Conservation (phyloP, 2,329 filamentous ascomycete species). For the Xylaria polymorpha region DNA sequence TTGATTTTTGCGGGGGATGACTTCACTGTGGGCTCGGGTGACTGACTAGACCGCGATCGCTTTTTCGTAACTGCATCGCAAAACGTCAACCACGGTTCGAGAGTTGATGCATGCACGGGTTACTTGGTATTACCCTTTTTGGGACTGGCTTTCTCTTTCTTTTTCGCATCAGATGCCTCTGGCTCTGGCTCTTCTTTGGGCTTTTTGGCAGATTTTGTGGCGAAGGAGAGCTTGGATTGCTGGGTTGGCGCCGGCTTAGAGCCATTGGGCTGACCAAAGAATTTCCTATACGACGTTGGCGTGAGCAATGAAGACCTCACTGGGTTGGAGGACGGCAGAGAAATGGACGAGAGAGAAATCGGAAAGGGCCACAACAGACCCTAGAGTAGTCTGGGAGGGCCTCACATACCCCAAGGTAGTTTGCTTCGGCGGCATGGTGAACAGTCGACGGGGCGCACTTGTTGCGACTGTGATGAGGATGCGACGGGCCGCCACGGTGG, state of each 20-base stretch:
- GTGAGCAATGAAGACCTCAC: conserved; percentile 20
- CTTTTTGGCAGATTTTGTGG: conserved; percentile 63
- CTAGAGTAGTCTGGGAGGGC: conserved; percentile 51
- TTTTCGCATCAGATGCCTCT: conserved; percentile 47
- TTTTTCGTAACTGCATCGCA: conserved; percentile 58
- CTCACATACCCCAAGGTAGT: conserved; percentile 52
- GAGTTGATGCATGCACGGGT: not conserved
- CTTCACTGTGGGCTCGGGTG: conserved; percentile 42
- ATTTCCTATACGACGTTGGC: conserved; percentile 71
- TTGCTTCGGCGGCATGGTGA: conserved; percentile 51
- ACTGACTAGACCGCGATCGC: conserved; percentile 51
- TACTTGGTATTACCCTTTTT: conserved; percentile 52
- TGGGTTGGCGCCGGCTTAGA: conserved; percentile 70
- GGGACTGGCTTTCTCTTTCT: conserved; percentile 56
- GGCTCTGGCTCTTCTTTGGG: conserved; percentile 48
- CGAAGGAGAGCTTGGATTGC: conserved; percentile 84
- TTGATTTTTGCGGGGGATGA: conserved; percentile 48
- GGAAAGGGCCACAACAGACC: conserved; percentile 44
- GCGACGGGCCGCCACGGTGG: conserved; percentile 46
- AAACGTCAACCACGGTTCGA: conserved; percentile 23
- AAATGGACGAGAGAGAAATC: not conserved
- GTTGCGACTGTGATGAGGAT: conserved; percentile 43
- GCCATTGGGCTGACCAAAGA: conserved; percentile 78
- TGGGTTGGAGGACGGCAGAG: not conserved
- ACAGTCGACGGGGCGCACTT: conserved; percentile 42